These are phyloP conservation scores for Pythium vanterpoolii DNA, from an alignment of 352 stramenopile species.

Conservation along the genomic window DNA sequence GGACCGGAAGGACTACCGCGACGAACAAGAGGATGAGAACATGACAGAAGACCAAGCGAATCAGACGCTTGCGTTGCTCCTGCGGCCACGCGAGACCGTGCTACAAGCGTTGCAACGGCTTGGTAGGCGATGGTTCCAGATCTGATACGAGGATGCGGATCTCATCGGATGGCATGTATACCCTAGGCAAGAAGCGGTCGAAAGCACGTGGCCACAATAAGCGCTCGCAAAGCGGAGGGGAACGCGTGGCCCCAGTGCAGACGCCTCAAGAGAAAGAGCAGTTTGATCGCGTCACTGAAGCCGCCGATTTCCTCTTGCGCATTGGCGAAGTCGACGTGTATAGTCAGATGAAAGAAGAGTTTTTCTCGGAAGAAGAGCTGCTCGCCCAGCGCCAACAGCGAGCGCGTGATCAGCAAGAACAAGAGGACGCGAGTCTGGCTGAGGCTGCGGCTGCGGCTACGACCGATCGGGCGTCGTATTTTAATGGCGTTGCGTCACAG, in stretches of 20 bases:
- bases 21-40: conserved; percentile 51
- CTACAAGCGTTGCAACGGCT: conserved; percentile 72
- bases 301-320: conserved; percentile 76
- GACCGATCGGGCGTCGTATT: conserved; percentile 10
- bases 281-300: conserved; percentile 79
- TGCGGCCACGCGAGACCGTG: conserved; percentile 71
- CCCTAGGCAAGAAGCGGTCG: conserved; percentile 44
- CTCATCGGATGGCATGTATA: not conserved
- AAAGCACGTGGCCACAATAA: conserved; percentile 52
- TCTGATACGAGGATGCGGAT: too few relatives aligned
- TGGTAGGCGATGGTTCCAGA: too few relatives aligned
- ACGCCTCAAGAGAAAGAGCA: conserved; percentile 70
- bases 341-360: conserved; percentile 78
- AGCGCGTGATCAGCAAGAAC: conserved; percentile 6
- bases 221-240: conserved; percentile 36
- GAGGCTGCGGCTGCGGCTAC: too few relatives aligned
- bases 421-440: conserved; percentile 22
- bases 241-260: conserved; percentile 29
- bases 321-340: conserved; percentile 79
- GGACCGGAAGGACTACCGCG: conserved; percentile 51
- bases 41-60: conserved; percentile 61
- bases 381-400: conserved; percentile 37
- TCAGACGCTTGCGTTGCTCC: conserved; percentile 44
- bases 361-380: conserved; percentile 59
- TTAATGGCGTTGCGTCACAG: not conserved